Base-by-base conservation (phyloP, 2,329 filamentous ascomycete species). In the Neofusicoccum parvum region DNA sequence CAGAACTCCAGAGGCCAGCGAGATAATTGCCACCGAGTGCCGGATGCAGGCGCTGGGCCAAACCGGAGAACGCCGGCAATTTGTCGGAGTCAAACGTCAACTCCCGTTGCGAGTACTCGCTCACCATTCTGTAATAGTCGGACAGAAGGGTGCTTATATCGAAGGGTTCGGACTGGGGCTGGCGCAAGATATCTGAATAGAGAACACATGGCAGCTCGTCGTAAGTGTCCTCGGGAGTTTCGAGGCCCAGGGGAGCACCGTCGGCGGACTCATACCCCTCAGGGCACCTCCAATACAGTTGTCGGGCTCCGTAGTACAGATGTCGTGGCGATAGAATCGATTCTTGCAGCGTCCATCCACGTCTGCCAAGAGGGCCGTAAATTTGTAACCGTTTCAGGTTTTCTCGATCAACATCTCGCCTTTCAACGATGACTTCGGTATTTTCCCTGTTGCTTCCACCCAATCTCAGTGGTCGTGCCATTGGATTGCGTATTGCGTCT, bases 281-380 rank as follows among this genome's bases (percentile, higher is more conserved):
- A 27, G 46, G 46, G 3, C 46, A 49, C 12, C 12, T 49, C 46
- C 46, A 49, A 6, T 49, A 49, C 14, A 49, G 10, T 10, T 49
- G 46, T 9, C 17, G 17, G 5, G 2, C 3, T 10, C 45, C 36
- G 45, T 50, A 63, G 39, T 51, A 45, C 3, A 63, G 4, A 3
- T 39, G 27, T 20, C 62, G 49, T 9, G 62, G 46, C 5, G 46
- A 45, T 9, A 64, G 34, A 5, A 43, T 15, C 17, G 10, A 36
- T 34, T 64, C 62, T 46, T 64, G 62, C 12, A 49, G 46, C 2
- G 17, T 39, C 54, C 23, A 46, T 46, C 49, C 62, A 46, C 14
- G 36, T 12, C 23, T 10, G 5, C 11, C 10, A 1, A 49, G 46
- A 49, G 46, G 46, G 12, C 20, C 46, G 10, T 10, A 12, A 5